Percentiles rank a stretch among this genome's conserved stretches.
These are phyloP conservation scores for Cucumis melo DNA, from an alignment of 306 rosid genomes.

Conservation along the genomic window DNA sequence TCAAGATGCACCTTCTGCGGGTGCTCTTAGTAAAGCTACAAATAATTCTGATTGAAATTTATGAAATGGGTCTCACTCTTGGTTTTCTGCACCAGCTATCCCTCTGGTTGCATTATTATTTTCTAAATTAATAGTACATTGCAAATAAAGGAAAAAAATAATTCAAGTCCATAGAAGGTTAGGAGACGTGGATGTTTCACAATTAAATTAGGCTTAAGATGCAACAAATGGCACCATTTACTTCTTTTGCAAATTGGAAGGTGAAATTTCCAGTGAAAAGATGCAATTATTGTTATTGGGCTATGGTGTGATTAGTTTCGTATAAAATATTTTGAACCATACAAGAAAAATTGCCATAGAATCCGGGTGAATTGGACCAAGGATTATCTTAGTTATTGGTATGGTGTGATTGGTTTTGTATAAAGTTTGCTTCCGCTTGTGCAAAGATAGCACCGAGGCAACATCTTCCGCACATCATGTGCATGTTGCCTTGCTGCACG, in stretches of 20 bases:
- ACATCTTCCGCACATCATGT: too few relatives aligned
- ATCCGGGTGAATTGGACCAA: too few relatives aligned
- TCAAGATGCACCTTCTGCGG: background rate
- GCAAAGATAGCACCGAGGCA: too few relatives aligned
- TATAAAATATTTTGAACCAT: too few relatives aligned
- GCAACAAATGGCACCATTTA: background rate
- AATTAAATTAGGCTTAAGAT: background rate
- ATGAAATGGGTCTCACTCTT: background rate
- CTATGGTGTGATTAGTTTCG: too few relatives aligned
- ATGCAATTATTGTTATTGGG: background rate
- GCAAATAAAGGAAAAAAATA: background rate
- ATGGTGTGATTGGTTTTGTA: too few relatives aligned
- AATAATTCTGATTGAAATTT: background rate
- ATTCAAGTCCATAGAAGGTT: background rate
- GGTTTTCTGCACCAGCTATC: background rate
- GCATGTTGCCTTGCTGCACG: too few relatives aligned
- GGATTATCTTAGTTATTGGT: too few relatives aligned
- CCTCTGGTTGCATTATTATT: background rate
- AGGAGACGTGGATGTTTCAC: background rate
- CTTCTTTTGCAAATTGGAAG: background rate
- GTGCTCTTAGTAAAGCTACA: background rate
- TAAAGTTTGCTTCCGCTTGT: too few relatives aligned
- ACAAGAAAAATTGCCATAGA: too few relatives aligned
- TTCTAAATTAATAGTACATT: background rate
- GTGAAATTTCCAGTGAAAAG: background rate